phyloP scores from a whole-genome alignment of 371 early-diverging fungal genomes.

The Phascolomyces articulosus region DNA sequence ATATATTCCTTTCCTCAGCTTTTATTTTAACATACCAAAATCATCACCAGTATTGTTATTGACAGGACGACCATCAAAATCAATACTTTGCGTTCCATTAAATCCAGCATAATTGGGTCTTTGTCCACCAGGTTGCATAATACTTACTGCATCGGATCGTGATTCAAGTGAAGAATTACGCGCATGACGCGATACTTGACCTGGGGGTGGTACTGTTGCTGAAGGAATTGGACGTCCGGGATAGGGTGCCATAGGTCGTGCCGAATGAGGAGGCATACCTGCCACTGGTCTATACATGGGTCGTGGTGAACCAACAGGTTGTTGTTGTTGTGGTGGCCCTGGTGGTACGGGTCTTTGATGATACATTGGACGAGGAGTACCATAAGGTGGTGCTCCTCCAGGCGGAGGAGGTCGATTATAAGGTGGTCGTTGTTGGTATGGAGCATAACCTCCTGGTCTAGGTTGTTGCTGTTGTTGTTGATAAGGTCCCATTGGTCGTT shows the following conservation, averaged over 20 bases:
- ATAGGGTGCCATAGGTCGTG: constrained; percentile 13
- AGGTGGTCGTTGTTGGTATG: constrained; percentile 11
- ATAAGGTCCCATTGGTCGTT: not conserved
- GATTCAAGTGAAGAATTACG: constrained; percentile 21
- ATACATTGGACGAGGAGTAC: constrained; percentile 16
- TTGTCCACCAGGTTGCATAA: constrained; percentile 12
- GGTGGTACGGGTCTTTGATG: constrained; percentile 9
- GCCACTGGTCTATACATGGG: constrained; percentile 18
- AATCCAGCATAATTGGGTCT: constrained; percentile 9
- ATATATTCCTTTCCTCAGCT: no score
- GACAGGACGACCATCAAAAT: constrained; percentile 2
- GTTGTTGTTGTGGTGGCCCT: constrained; percentile 5
- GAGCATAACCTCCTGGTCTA: constrained; percentile 11
- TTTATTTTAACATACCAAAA: constrained; percentile 19
- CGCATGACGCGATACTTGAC: not conserved
- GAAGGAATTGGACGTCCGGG: constrained; percentile 3
- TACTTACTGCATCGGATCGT: constrained; percentile 14
- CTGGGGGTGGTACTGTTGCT: not conserved
- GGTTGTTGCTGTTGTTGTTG: constrained; percentile 16
- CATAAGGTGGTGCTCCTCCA: constrained; percentile 3
- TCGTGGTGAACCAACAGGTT: constrained; percentile 5
- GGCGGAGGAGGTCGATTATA: constrained; percentile 17
- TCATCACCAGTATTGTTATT: constrained; percentile 8
- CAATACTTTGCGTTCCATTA: constrained; percentile 5
- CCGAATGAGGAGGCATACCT: constrained; percentile 1